Evolutionary conservation across 768 basidiomycete genomes (phyloP).

Genomic region (Xerocomus brunneocitrinus): DNA sequence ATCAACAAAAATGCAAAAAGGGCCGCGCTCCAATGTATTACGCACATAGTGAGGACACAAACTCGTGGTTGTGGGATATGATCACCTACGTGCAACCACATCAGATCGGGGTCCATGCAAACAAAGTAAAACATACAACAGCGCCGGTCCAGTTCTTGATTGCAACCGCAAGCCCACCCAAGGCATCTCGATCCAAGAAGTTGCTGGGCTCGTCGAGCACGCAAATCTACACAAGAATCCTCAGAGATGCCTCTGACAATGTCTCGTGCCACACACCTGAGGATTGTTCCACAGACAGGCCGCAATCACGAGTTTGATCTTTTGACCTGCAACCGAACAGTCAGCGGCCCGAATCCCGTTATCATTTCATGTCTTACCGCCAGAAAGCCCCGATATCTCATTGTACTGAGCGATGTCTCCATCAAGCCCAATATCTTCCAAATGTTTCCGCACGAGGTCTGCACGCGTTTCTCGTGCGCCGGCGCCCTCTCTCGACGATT

Average conservation of each 20-base stretch:
- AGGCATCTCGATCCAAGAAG: constrained; percentile 94
- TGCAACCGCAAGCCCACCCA: constrained; percentile 91
- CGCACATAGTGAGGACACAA: constrained; percentile 77
- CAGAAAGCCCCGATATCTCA: constrained; percentile 90
- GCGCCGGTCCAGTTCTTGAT: constrained; percentile 95
- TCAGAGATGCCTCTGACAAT: constrained; percentile 3
- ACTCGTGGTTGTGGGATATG: constrained; percentile 94
- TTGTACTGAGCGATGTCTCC: constrained; percentile 99
- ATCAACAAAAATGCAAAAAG: constrained; percentile 17
- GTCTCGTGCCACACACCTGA: constrained; percentile 47
- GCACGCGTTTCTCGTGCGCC: constrained; percentile 83
- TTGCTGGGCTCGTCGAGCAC: constrained; percentile 91
- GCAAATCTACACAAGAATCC: constrained; percentile 47
- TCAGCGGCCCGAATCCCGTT: constrained; percentile 6
- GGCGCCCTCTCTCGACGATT: constrained; percentile 92
- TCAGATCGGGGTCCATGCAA: constrained; percentile 15
- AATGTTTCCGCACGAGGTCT: constrained; percentile 79
- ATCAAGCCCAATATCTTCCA: constrained; percentile 94
- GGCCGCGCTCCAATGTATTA: constrained; percentile 14
- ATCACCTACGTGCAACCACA: constrained; percentile 56
- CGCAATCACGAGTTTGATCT: constrained; percentile 93
- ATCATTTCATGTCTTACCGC: constrained; percentile 49
- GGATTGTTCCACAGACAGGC: constrained; percentile 97
- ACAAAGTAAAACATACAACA: constrained; percentile 45
- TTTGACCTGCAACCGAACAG: constrained; percentile 59